These are phyloP conservation scores for Metschnikowia gelsemii DNA, from an alignment of 805 yeast species.

Conservation along the genomic window DNA sequence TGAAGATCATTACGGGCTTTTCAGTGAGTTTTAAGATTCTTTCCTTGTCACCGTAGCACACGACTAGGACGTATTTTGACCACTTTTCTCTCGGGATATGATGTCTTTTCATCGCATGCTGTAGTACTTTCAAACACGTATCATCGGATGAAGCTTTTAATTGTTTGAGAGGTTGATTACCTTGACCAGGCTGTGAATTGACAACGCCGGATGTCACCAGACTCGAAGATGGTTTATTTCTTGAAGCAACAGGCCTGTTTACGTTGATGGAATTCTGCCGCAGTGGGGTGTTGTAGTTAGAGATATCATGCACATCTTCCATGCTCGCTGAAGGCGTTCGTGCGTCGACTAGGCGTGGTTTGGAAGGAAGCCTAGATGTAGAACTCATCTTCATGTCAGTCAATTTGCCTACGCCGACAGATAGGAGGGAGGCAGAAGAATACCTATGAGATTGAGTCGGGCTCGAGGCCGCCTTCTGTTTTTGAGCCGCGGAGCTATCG, in stretches of 20 bases:
- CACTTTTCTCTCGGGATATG: conserved; percentile 75
- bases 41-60: conserved; percentile 89
- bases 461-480: conserved; percentile 12
- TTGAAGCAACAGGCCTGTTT: conserved; percentile 4
- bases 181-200: conserved; percentile 5
- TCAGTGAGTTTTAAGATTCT: conserved; percentile 80
- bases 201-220: conserved; percentile 11
- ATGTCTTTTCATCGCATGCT: conserved; percentile 85
- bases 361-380: conserved; percentile 11
- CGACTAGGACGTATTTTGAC: conserved; percentile 83
- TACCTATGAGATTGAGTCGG: conserved; percentile 33
- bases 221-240: conserved; percentile 13
- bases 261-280: conserved; percentile 4
- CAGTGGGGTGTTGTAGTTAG: conserved; percentile 3
- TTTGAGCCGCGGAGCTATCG: conserved; percentile 5
- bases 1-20: conserved; percentile 81
- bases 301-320: conserved; percentile 9
- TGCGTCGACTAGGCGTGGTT: conserved; percentile 19
- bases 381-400: conserved; percentile 19
- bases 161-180: conserved; percentile 67
- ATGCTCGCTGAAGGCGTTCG: conserved; percentile 9
- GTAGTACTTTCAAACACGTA: conserved; percentile 83
- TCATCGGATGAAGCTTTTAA: conserved; percentile 85
- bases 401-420: conserved; percentile 44
- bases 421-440: conserved; percentile 38